Evolutionary conservation across 352 stramenopile species (phyloP), one percentile per base, ranked within the genome.

Genomic region (Phytophthora nicotianae): DNA sequence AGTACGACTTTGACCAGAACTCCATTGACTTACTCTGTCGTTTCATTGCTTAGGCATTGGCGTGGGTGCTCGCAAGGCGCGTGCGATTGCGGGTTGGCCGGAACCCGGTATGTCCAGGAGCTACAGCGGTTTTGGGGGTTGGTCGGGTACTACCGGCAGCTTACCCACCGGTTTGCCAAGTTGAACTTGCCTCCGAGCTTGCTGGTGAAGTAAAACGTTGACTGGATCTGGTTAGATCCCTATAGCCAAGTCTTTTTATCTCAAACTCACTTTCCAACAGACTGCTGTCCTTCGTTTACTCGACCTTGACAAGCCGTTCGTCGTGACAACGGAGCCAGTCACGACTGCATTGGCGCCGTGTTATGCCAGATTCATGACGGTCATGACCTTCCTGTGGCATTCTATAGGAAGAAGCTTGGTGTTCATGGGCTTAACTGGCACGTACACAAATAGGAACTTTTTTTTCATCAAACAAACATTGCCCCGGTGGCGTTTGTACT

Each of bases 321-420:
- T 82, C 20, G 63, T 77, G 4, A 81, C 68, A n/a, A 77, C 50
- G 16, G 73, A 81, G 65, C 65, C 11, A 70, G 41, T 48, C 41
- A 48, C 3, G 14, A 23, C 8, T 32, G 41, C 41, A 48, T 48
- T 8, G 11, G 21, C 13, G 41, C 11, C 10, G 21, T 48, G 7
- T 20, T 48, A 5, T 48, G 11, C 3, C 41, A 48, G 17, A 3
- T 48, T 4, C 21, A 32, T 32, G 41, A 48, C 5, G 41, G 41
- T 32, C 9, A 16, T 32, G 41, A 32, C 41, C 41, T 48, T 9
- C 41, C 19, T 2, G 8, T 48, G 24, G 41, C 41, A 8, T 48
- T 32, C 20, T 32, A 11, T 20, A 32, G 20, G 3, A 48, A 48
- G 41, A 48, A 48, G 20, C 9, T 48, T 19, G 41, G 41, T 8